These are phyloP conservation scores for Dichotomopilus funicola DNA, from an alignment of 2,329 filamentous ascomycete species.

Conservation along the genomic window DNA sequence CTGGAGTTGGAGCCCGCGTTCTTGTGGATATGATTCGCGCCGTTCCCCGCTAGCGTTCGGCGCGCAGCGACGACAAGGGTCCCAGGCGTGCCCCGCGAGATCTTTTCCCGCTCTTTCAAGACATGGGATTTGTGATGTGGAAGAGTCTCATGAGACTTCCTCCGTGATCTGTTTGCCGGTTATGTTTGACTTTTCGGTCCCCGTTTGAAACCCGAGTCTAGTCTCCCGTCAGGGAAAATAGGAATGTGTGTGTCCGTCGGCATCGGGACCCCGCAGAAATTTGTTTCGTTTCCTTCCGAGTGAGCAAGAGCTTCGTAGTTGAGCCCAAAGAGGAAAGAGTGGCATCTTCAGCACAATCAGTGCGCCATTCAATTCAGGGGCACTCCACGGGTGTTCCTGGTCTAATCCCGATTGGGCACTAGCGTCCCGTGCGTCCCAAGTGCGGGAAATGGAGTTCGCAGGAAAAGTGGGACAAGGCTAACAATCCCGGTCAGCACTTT, in stretches of 20 bases:
- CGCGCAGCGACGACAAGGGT: background rate
- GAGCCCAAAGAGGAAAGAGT: slow-evolving; percentile 5
- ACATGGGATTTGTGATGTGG: too few relatives aligned
- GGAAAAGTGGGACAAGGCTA: too few relatives aligned
- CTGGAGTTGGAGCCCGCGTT: slow-evolving; percentile 3
- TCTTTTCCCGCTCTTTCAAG: too few relatives aligned
- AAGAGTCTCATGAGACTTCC: too few relatives aligned
- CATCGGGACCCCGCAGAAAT: background rate
- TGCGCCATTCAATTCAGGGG: background rate
- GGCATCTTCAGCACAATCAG: background rate
- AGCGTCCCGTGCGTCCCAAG: too few relatives aligned
- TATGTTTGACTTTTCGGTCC: background rate
- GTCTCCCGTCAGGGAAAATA: background rate
- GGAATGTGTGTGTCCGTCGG: background rate
- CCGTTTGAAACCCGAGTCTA: background rate
- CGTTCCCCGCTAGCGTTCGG: background rate
- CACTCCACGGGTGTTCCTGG: background rate
- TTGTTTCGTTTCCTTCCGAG: background rate
- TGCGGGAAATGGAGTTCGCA: too few relatives aligned
- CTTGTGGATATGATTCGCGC: slow-evolving; percentile 16
- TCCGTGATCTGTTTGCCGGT: too few relatives aligned
- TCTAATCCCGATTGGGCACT: too few relatives aligned
- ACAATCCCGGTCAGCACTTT: too few relatives aligned
- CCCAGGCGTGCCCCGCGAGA: too few relatives aligned
- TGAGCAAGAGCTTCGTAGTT: background rate